Evolutionary conservation across 208 protist genomes (phyloP).

Genomic region (Leishmania lainsoni): DNA sequence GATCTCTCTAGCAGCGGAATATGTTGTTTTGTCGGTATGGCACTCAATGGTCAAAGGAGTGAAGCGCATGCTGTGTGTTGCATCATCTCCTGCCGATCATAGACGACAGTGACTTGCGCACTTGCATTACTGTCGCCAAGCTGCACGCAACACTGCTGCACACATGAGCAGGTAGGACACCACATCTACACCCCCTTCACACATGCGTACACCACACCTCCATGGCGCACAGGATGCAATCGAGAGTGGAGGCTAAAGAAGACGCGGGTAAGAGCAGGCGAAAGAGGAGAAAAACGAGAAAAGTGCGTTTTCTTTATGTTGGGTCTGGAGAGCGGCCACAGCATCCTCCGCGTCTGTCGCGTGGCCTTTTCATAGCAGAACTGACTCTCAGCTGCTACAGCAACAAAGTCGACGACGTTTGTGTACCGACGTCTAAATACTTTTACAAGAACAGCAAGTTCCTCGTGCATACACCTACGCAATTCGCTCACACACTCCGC

Average conservation of each 20-base stretch:
- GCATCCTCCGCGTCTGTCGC: neutral
- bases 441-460: neutral
- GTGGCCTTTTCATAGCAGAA: neutral
- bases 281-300: conserved; percentile 4
- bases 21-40: neutral
- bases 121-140: neutral
- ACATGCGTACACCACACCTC: neutral
- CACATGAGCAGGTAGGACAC: neutral
- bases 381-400: neutral
- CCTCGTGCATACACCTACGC: neutral
- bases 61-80: neutral
- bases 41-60: neutral
- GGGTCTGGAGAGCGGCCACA: neutral
- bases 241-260: neutral
- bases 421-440: neutral
- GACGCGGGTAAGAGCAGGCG: neutral
- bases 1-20: neutral
- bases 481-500: neutral
- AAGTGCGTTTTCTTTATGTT: conserved; percentile 3
- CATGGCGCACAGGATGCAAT: neutral
- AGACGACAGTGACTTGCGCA: neutral
- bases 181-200: neutral
- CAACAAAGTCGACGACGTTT: neutral
- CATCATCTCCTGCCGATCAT: neutral
- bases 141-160: neutral